Conservation (phyloP, 108 stramenopile genomes). For the Discostella stelligeroides region DNA sequence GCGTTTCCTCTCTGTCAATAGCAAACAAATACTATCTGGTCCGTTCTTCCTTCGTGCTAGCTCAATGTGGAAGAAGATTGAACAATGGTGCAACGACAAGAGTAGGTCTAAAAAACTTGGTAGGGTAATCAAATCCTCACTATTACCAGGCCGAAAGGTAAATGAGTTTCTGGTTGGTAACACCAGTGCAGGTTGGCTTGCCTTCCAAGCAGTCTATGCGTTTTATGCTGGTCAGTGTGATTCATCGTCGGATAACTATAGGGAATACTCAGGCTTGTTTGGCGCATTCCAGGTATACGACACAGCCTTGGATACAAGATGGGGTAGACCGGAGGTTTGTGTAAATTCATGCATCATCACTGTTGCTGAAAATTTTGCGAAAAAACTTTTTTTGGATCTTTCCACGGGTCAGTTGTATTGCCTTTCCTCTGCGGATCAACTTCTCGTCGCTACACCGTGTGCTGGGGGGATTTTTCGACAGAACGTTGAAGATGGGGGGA, state of each 20-base stretch:
- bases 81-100: constrained; percentile 9
- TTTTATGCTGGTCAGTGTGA: too few relatives aligned
- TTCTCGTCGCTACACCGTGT: neutral
- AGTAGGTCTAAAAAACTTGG: neutral
- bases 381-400: neutral
- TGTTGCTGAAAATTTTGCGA: neutral
- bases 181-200: neutral
- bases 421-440: neutral
- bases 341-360: too few relatives aligned
- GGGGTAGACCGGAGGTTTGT: too few relatives aligned
- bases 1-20: neutral
- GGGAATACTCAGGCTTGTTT: neutral
- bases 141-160: neutral
- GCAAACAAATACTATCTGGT: neutral
- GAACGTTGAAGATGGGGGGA: neutral
- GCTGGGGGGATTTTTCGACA: neutral
- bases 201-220: too few relatives aligned
- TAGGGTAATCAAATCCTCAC: too few relatives aligned
- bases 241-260: neutral
- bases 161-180: neutral
- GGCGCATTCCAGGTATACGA: neutral
- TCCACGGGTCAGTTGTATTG: constrained; percentile 17
- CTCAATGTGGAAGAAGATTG: constrained; percentile 17
- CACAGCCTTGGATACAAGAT: too few relatives aligned
- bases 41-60: too few relatives aligned